Base-by-base conservation (phyloP, 371 early-diverging fungal species). In the Mortierella sp. region DNA sequence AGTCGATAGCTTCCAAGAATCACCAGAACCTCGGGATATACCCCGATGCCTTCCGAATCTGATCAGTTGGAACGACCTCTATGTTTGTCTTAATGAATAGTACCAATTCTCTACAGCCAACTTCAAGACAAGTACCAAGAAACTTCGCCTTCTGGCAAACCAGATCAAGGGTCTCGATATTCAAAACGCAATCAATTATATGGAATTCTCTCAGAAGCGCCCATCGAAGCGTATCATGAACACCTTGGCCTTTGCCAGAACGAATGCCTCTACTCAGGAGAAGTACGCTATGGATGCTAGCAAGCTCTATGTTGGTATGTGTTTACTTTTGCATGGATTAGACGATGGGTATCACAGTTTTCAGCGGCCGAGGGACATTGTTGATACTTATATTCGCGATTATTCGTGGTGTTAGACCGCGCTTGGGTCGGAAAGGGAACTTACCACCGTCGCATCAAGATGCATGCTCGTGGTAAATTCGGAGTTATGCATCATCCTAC, bases 381-480 rank as follows among this genome's bases (percentile, higher is more conserved):
- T 24, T 3, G 25, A 37, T 47, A 24, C 13, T 19, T 24, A 50
- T 50, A 27, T 29, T 6, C 21, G 25, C 19, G 17, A 39, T 9
- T 44, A 21, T 9, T 17, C 52, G 29, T 46, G 24, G 54, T 52
- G n/a, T n/a, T 86, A 82, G 85, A 83, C 48, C 90, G 90, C 71
- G 93, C 94, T 1, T 94, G 94, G 86, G 95, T 96, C 19, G 98
- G 98, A 48, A 96, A 96, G 80, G 96, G 96, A 7, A 65, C 73
- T 24, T 48, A 48, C n/a, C n/a, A n/a, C 10, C 34, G 89, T 54
- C 83, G 90, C 22, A 68, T 95, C 51, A 83, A n/a, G n/a, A 34
- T 84, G 41, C 93, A 94, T 65, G 96, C 92, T 6, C 84, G 96
- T 50, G 97, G 96, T 17, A 82, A 93, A 55, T 88, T n/a, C n/a